Evolutionary conservation across 768 basidiomycete species (phyloP), one percentile per base, ranked within the genome.

Genomic region (Sporobolomyces phaffii): DNA sequence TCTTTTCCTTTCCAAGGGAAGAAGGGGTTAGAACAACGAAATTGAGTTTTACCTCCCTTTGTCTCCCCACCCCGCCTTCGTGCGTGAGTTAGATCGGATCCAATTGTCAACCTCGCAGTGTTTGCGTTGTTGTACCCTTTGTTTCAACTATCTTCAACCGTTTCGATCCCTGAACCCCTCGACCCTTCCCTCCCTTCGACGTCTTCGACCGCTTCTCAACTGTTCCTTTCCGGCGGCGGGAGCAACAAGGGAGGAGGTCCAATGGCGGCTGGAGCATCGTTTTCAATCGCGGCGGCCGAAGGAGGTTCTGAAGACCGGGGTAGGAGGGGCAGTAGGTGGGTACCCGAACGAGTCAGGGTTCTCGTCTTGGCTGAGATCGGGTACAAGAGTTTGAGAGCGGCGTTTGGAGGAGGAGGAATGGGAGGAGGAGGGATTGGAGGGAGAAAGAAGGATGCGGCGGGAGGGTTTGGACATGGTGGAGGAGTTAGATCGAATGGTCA

Each of bases 121-220:
- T 93, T 92, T 73, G 89, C 90, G 0, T 82, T 92, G 57, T 75
- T 91, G 17, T 91, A 88, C 75, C 91, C 91, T 41, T 64, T 66
- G 29, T 36, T 29, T 77, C 85, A 89, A 48, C 88, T 91, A 70
- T 85, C 91, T 81, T 88, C 90, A 17, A 87, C 87, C 80, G 83
- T 87, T 67, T 86, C 89, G 0, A 81, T 80, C 2, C 90, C 91
- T 0, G 79, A 85, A 26, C 91, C 91, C 0, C 70, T 81, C 29
- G 87, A 91, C 75, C 90, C 90, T 9, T 89, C 86, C 75, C 60
- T 68, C 13, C 74, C 73, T 26, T 60, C 69, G 38, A 64, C 69
- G 85, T 84, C 74, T 85, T 80, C 56, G 72, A 74, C 52, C 81
- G 83, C 51, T 62, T 73, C 20, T 78, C 62, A 1, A 50, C 84